Conservation (phyloP, 345 rosid genomes). For the Eucalyptus grandis region DNA sequence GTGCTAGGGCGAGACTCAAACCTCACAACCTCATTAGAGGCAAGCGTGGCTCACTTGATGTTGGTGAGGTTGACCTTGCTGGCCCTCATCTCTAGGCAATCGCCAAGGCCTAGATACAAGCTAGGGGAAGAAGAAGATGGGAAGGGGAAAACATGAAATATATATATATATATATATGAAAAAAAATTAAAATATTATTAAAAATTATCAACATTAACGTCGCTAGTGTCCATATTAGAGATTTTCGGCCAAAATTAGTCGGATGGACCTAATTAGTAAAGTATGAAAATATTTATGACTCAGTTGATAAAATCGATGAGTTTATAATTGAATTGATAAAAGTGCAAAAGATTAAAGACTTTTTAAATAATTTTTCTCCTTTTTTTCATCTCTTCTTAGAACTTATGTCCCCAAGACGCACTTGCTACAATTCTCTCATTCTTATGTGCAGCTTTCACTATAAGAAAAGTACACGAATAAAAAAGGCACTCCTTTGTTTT, state of each 20-base stretch:
- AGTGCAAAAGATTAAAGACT: neutral
- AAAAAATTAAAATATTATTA: too few species aligned
- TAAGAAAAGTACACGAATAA: neutral
- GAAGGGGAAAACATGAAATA: neutral
- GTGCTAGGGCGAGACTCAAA: neutral
- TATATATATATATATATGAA: too few species aligned
- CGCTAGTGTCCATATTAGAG: accelerated
- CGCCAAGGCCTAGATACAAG: neutral
- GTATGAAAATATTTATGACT: too few species aligned
- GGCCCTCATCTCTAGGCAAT: too few species aligned
- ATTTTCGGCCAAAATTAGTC: too few species aligned
- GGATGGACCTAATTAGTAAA: too few species aligned
- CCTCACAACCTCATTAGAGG: neutral
- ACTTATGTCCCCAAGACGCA: neutral
- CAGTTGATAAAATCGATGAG: accelerated
- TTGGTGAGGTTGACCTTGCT: neutral
- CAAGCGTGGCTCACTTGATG: neutral
- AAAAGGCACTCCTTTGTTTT: neutral
- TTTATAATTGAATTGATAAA: too few species aligned
- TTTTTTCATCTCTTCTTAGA: neutral
- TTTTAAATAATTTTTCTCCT: neutral
- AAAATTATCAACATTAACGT: too few species aligned
- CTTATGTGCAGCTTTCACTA: neutral
- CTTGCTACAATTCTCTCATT: neutral
- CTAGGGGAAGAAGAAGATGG: neutral